These are phyloP conservation scores for Eucalyptus decipiens DNA, from an alignment of 345 rosid genomes.

Conservation along the genomic window DNA sequence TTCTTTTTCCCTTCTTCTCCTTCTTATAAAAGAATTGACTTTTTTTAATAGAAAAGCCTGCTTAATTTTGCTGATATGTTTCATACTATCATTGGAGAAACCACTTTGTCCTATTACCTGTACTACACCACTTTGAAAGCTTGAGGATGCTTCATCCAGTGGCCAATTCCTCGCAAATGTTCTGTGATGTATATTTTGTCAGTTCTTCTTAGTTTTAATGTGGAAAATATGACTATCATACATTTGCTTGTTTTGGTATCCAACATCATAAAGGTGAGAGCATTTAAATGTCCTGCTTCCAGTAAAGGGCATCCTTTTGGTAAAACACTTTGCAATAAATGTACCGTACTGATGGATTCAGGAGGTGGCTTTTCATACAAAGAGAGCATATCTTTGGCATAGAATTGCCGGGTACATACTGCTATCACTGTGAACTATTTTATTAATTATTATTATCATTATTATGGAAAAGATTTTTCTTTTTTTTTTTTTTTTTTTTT, in stretches of 20 bases:
- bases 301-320: not conserved
- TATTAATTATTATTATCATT: not conserved
- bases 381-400: not conserved
- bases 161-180: not conserved
- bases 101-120: not conserved
- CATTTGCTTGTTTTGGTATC: not conserved
- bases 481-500: not conserved
- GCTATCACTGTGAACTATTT: not conserved
- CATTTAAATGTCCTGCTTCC: not conserved
- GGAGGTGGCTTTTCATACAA: not conserved
- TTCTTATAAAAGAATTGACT: not conserved
- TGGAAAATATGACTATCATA: not conserved
- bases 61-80: not conserved
- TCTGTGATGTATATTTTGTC: not conserved
- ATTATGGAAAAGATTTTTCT: too few relatives aligned
- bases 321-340: not conserved
- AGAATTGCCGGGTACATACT: not conserved
- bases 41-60: not conserved
- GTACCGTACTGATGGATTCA: not conserved
- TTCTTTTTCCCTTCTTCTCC: not conserved
- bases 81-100: not conserved
- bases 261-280: not conserved
- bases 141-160: not conserved
- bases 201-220: not conserved
- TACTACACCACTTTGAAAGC: not conserved